phyloP scores from a whole-genome alignment of 1,139 yeast species.

The Taphrina confusa region DNA sequence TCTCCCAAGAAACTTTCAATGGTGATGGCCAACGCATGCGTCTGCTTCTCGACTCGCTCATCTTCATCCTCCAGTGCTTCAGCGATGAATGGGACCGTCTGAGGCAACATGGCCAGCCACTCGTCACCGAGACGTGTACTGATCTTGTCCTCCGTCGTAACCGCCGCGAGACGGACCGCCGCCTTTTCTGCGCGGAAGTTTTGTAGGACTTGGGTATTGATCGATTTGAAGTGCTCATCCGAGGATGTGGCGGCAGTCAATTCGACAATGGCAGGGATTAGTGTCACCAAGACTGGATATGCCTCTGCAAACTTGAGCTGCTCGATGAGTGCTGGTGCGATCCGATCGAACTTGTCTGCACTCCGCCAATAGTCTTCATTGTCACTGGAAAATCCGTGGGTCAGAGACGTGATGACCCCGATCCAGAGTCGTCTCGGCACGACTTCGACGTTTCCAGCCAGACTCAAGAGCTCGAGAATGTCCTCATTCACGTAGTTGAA shows the following conservation, averaged over 20 bases:
- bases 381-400: slow-evolving; percentile 33
- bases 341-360: slow-evolving; percentile 75
- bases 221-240: slow-evolving; percentile 76
- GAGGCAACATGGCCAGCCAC: slow-evolving; percentile 90
- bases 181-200: slow-evolving; percentile 54
- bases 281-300: slow-evolving; percentile 16
- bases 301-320: slow-evolving; percentile 53
- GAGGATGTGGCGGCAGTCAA: slow-evolving; percentile 70
- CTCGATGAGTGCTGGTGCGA: slow-evolving; percentile 61
- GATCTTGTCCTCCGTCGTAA: slow-evolving; percentile 72
- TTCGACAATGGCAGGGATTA: slow-evolving; percentile 60
- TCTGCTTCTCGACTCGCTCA: slow-evolving; percentile 88
- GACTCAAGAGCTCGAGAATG: slow-evolving; percentile 59
- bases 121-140: slow-evolving; percentile 93
- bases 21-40: slow-evolving; percentile 89
- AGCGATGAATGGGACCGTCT: slow-evolving; percentile 91
- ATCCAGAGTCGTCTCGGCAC: slow-evolving; percentile 38
- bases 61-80: slow-evolving; percentile 94
- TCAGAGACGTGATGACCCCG: slow-evolving; percentile 42
- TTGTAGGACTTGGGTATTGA: slow-evolving; percentile 57
- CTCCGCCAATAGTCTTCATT: slow-evolving; percentile 55
- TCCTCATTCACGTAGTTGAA: slow-evolving; percentile 82
- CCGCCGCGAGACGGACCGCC: slow-evolving; percentile 50
- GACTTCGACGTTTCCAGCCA: slow-evolving; percentile 44
- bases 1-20: slow-evolving; percentile 93